Evolutionary conservation across 2,329 filamentous ascomycete genomes (phyloP).

Genomic region (Aspergillus amoenus): DNA sequence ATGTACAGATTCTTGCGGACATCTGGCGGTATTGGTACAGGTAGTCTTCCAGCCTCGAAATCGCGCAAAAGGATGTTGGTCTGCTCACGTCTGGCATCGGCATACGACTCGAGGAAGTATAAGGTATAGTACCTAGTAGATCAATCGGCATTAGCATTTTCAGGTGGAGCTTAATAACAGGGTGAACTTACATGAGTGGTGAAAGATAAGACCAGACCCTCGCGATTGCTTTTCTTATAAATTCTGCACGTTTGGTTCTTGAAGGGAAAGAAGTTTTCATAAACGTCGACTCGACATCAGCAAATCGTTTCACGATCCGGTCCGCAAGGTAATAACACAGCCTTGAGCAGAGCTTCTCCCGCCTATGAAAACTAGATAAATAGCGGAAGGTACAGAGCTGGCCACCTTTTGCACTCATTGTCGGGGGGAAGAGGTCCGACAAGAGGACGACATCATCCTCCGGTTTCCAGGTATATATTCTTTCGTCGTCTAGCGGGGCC

Average conservation of each 20-base stretch:
- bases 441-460: conserved; percentile 45
- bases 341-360: conserved; percentile 40
- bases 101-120: conserved; percentile 44
- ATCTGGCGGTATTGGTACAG: conserved; percentile 36
- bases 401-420: conserved; percentile 35
- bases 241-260: conserved; percentile 33
- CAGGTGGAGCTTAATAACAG: not conserved
- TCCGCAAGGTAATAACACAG: conserved; percentile 44
- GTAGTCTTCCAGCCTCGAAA: conserved; percentile 38
- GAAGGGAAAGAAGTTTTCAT: conserved; percentile 34
- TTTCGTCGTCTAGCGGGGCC: conserved; percentile 35
- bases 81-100: conserved; percentile 37
- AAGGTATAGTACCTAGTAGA: conserved; percentile 39
- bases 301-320: conserved; percentile 41
- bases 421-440: conserved; percentile 44
- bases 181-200: conserved; percentile 38
- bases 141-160: not conserved
- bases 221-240: conserved; percentile 34
- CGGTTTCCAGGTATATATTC: conserved; percentile 41
- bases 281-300: conserved; percentile 30
- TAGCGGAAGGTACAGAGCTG: conserved; percentile 44
- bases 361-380: conserved; percentile 35
- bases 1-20: conserved; percentile 38
- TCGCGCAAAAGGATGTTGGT: conserved; percentile 38
- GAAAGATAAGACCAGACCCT: conserved; percentile 41